A percentile compares a stretch with the other conserved stretches of the same genome.
Conservation (phyloP, 192 early-diverging fungal species). For the Coemansia aciculifera region DNA sequence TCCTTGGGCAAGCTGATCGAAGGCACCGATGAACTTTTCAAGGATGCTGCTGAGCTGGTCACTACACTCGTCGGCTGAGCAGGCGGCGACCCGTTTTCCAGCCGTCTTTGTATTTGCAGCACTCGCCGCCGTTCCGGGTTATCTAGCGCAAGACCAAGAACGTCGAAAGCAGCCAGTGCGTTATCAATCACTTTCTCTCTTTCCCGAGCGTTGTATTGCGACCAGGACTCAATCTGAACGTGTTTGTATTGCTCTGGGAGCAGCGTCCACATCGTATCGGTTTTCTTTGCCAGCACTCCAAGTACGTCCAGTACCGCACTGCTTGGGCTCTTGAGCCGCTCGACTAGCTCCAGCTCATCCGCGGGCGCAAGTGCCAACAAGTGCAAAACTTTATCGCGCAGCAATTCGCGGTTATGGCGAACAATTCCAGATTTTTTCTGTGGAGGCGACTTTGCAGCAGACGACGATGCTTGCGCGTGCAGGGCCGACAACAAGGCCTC, state of each 20-base stretch:
- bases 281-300: constrained; percentile 6
- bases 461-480: not conserved
- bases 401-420: constrained; percentile 40
- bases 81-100: not conserved
- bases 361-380: constrained; percentile 26
- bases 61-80: not conserved
- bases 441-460: constrained; percentile 19
- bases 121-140: constrained; percentile 52
- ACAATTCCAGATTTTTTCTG: constrained; percentile 51
- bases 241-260: constrained; percentile 52
- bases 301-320: constrained; percentile 25
- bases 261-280: constrained; percentile 47
- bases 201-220: constrained; percentile 43
- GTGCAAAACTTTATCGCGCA: constrained; percentile 39
- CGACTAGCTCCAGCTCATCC: constrained; percentile 21
- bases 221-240: constrained; percentile 59
- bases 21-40: constrained; percentile 8
- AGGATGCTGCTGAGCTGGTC: not conserved
- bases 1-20: constrained; percentile 18
- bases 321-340: constrained; percentile 18
- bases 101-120: constrained; percentile 8
- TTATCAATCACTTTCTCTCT: constrained; percentile 43
- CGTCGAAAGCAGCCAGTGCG: constrained; percentile 57
- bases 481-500: not conserved
- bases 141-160: constrained; percentile 48